Conservation (phyloP, 768 basidiomycete genomes). For the Pleurotus tuoliensis region DNA sequence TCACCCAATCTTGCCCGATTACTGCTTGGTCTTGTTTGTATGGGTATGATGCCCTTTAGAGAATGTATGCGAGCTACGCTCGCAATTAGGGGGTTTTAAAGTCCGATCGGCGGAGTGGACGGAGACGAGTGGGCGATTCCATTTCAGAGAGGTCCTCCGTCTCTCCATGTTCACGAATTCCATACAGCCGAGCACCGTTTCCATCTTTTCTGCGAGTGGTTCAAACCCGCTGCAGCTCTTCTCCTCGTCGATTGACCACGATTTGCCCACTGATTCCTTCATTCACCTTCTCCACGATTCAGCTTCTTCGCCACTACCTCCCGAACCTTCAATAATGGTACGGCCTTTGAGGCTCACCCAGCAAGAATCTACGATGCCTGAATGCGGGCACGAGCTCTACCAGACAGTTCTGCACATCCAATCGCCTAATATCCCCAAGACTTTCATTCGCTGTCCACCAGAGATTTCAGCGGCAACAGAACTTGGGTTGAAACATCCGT, state of each 20-base stretch:
- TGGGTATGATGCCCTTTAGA: too few relatives aligned
- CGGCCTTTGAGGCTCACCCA: slow-evolving; percentile 25
- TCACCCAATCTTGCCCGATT: too few relatives aligned
- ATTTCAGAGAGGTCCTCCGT: too few relatives aligned
- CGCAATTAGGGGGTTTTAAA: too few relatives aligned
- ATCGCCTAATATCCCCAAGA: slow-evolving; percentile 65
- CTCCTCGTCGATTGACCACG: slow-evolving; percentile 38
- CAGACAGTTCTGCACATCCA: slow-evolving; percentile 80
- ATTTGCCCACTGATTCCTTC: slow-evolving; percentile 59
- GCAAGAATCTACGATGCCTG: slow-evolving; percentile 17
- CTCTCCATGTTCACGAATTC: slow-evolving; percentile 49
- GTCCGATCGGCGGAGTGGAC: too few relatives aligned
- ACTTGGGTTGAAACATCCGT: slow-evolving; percentile 63
- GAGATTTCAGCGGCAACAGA: slow-evolving; percentile 16
- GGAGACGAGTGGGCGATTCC: too few relatives aligned
- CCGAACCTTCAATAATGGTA: slow-evolving; percentile 43
- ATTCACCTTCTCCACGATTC: slow-evolving; percentile 61
- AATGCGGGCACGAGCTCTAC: slow-evolving; percentile 34
- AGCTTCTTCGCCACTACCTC: slow-evolving; percentile 46
- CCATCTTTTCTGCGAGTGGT: slow-evolving; percentile 71
- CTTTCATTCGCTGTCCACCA: slow-evolving; percentile 65
- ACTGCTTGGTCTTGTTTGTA: too few relatives aligned
- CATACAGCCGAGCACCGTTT: slow-evolving; percentile 62
- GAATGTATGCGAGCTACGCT: too few relatives aligned
- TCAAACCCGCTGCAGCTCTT: slow-evolving; percentile 61